These are phyloP conservation scores for Camelina laxa DNA, from an alignment of 345 rosid species.

Conservation along the genomic window DNA sequence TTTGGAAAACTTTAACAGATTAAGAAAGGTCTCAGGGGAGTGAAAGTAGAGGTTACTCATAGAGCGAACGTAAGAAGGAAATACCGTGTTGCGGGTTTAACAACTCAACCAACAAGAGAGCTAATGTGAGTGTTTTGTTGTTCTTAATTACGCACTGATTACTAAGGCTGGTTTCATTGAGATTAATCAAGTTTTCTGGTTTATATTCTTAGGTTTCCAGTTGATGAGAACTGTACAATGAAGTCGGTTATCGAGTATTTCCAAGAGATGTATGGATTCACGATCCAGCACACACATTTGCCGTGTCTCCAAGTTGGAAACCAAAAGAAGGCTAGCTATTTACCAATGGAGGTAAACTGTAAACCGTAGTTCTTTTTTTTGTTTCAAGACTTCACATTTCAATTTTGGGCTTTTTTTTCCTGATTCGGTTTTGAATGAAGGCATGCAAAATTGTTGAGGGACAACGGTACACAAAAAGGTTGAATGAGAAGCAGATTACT, in stretches of 20 bases:
- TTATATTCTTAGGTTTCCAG: conserved; percentile 75
- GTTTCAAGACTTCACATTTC: not conserved
- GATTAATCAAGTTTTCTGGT: not conserved
- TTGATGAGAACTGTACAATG: conserved; percentile 91
- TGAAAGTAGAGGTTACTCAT: conserved; percentile 98
- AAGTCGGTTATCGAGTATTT: conserved; percentile 97
- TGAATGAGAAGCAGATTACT: conserved; percentile 95
- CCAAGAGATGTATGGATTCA: conserved; percentile 98
- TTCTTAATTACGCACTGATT: not conserved
- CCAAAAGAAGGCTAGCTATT: conserved; percentile 94
- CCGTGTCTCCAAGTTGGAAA: conserved; percentile 99
- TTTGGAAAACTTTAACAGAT: conserved; percentile 65
- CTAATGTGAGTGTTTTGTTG: conserved; percentile 59
- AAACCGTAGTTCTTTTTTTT: not conserved
- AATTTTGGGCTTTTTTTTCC: not conserved
- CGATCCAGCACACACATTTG: conserved; percentile 86
- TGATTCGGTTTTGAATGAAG: conserved; percentile 43
- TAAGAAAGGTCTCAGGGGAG: conserved; percentile 92
- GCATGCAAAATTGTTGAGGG: conserved; percentile 99
- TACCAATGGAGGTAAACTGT: conserved; percentile 91
- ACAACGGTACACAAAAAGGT: conserved; percentile 87
- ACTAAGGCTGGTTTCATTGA: not conserved
- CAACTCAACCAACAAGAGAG: conserved; percentile 96
- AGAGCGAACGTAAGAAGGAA: conserved; percentile 88
- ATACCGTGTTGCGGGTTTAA: conserved; percentile 98